Conservation (phyloP, 306 rosid species). For the Luffa aegyptiaca region DNA sequence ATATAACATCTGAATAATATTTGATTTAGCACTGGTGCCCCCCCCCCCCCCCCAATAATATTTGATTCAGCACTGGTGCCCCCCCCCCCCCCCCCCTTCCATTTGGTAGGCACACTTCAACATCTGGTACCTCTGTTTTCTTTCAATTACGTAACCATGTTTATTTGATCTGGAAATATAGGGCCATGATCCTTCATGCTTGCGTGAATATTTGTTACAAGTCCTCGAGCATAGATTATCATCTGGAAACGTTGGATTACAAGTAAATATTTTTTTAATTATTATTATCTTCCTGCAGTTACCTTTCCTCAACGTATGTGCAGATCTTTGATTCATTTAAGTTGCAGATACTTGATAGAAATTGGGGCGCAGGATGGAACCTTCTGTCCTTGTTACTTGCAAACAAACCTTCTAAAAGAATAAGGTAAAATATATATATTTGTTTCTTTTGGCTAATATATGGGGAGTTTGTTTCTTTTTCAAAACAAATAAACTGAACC, state of each 20-base stretch:
- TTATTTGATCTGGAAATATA: slow-evolving; percentile 32
- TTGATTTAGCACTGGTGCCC: too few relatives aligned
- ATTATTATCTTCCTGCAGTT: slow-evolving; percentile 8
- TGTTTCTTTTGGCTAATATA: not conserved
- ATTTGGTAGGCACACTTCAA: not conserved
- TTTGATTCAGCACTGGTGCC: too few relatives aligned
- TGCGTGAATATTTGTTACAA: slow-evolving; percentile 71
- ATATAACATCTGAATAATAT: slow-evolving; percentile 2
- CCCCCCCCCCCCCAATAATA: not conserved
- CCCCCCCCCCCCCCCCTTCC: too few relatives aligned
- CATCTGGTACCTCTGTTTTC: not conserved
- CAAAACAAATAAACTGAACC: not conserved
- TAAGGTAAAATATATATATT: slow-evolving; percentile 37
- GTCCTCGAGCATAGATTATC: slow-evolving; percentile 51
- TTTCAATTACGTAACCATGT: slow-evolving; percentile 4
- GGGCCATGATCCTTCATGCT: slow-evolving; percentile 94
- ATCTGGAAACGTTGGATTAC: slow-evolving; percentile 68
- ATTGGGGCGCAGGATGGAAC: slow-evolving; percentile 99
- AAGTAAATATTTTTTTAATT: slow-evolving; percentile 29
- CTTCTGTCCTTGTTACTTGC: slow-evolving; percentile 83
- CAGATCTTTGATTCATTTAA: slow-evolving; percentile 10
- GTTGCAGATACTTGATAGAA: slow-evolving; percentile 89
- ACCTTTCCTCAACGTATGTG: slow-evolving; percentile 15
- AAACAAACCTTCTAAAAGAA: slow-evolving; percentile 63
- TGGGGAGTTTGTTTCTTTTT: not conserved